Percentiles rank a stretch among this genome's conserved stretches.
These are phyloP conservation scores for Casuarina equisetifolia DNA, from an alignment of 306 rosid genomes.

Conservation along the genomic window DNA sequence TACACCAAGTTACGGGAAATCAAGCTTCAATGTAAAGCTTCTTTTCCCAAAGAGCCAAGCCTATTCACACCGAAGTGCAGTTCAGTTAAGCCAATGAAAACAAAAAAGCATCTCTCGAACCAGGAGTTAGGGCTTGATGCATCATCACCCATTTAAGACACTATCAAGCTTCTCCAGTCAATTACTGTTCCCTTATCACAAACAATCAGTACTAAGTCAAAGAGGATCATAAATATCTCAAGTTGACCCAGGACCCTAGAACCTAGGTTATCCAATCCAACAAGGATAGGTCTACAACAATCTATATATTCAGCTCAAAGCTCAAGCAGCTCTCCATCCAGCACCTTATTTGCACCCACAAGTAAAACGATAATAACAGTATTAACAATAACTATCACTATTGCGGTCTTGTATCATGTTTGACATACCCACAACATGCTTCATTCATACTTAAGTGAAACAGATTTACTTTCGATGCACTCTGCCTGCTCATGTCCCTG, in stretches of 20 bases:
- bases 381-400: background rate
- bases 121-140: background rate
- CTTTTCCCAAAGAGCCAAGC: background rate
- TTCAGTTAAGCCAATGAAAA: background rate
- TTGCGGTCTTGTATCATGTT: background rate
- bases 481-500: background rate
- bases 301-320: background rate
- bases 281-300: background rate
- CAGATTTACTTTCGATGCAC: background rate
- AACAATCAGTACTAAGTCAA: background rate
- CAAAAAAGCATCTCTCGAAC: background rate
- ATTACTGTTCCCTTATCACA: background rate
- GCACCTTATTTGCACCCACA: background rate
- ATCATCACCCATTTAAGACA: background rate
- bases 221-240: background rate
- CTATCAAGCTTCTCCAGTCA: background rate
- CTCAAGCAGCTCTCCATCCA: background rate
- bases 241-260: background rate
- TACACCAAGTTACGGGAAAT: constrained; percentile 6
- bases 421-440: background rate
- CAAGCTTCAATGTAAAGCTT: background rate
- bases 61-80: background rate
- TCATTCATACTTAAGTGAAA: background rate
- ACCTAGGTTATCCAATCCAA: background rate
- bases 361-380: background rate